A percentile compares a stretch with the other conserved stretches of the same genome.
Evolutionary conservation across 257 asterid species (phyloP).

Genomic region (Hygrophila difformis): DNA sequence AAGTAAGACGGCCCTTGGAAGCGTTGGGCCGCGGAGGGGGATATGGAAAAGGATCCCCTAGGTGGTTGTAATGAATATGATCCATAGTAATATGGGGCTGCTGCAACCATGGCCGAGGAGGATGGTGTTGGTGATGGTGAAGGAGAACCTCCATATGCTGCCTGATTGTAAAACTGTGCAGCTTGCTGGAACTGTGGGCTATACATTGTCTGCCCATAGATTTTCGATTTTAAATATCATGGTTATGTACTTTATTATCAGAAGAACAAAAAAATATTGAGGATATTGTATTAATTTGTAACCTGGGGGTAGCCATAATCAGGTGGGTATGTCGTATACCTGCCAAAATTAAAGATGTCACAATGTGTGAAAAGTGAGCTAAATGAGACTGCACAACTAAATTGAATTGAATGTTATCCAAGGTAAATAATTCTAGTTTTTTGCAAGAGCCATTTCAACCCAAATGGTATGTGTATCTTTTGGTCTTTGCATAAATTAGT

Average conservation of each 20-base stretch:
- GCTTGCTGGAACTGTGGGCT: constrained; percentile 64
- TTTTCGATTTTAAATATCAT: too few species aligned
- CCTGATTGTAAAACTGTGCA: constrained; percentile 65
- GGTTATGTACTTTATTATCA: not conserved
- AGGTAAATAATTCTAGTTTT: too few species aligned
- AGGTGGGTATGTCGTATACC: constrained; percentile 65
- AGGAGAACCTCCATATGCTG: constrained; percentile 35
- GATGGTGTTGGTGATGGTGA: constrained; percentile 32
- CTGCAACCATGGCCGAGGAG: constrained; percentile 45
- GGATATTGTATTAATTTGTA: not conserved
- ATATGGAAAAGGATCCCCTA: constrained; percentile 49
- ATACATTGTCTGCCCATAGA: constrained; percentile 52
- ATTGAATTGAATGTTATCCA: not conserved
- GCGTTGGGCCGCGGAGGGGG: constrained; percentile 54
- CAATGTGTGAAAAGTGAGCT: not conserved
- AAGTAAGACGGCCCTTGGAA: constrained; percentile 60
- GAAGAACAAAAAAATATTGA: not conserved
- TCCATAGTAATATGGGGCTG: constrained; percentile 73
- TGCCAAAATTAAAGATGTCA: too few species aligned
- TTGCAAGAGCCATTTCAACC: too few species aligned
- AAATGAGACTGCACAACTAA: not conserved
- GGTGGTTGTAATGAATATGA: constrained; percentile 46
- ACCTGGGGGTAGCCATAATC: constrained; percentile 75
- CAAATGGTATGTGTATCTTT: too few species aligned
- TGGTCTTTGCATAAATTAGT: too few species aligned